These are phyloP conservation scores for Russula ochroleuca DNA, from an alignment of 768 basidiomycete species.

Conservation along the genomic window DNA sequence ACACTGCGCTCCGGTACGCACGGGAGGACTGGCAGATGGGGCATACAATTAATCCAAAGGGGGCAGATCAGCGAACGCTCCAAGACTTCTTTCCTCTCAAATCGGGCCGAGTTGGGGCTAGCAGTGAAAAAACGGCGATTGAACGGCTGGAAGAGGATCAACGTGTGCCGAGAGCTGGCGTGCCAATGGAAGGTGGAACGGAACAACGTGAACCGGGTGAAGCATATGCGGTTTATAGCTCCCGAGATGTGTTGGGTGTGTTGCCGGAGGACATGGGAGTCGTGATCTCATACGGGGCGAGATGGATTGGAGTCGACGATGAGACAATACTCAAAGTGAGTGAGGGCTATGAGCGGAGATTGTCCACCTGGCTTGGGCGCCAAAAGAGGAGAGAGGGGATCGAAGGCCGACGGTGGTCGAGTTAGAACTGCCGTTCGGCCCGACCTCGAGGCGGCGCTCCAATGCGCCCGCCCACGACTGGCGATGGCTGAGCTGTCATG, in stretches of 20 bases:
- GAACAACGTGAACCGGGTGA: conserved; percentile 49
- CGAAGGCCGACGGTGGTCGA: not conserved
- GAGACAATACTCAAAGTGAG: conserved; percentile 53
- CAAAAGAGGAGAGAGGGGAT: conserved; percentile 10
- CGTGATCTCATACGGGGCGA: conserved; percentile 50
- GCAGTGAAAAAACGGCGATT: conserved; percentile 2
- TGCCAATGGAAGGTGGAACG: conserved; percentile 12
- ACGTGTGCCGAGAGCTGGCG: conserved; percentile 17
- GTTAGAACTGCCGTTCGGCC: not conserved
- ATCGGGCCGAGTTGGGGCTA: not conserved
- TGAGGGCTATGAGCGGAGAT: conserved; percentile 61
- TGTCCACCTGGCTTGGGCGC: conserved; percentile 47
- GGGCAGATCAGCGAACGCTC: conserved; percentile 37
- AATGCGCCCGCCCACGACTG: not conserved
- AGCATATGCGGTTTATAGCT: conserved; percentile 57
- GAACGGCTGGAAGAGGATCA: conserved; percentile 1
- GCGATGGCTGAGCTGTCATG: not conserved
- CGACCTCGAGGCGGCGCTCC: not conserved
- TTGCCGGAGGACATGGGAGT: conserved; percentile 47
- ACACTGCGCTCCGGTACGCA: conserved; percentile 12
- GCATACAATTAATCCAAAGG: conserved; percentile 8
- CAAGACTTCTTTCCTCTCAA: conserved; percentile 25
- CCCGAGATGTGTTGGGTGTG: conserved; percentile 61
- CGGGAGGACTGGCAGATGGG: not conserved
- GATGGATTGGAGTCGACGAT: conserved; percentile 51